Percentiles rank a stretch among this genome's conserved stretches.
These are phyloP conservation scores for Polysphondylium violaceum DNA, from an alignment of 78 protist genomes.

Conservation along the genomic window DNA sequence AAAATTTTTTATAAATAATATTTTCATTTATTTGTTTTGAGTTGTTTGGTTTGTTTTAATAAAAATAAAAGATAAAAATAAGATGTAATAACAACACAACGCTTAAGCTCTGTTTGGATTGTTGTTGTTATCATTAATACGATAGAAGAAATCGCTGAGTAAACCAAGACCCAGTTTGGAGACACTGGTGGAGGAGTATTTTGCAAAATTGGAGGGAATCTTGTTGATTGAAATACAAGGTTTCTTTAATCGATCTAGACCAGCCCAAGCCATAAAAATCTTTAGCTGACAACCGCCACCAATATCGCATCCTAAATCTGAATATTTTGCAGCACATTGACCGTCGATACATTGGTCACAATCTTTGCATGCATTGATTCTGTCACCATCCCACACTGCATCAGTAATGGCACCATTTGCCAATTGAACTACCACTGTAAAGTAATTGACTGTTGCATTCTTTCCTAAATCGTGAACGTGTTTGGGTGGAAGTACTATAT, in stretches of 20 bases:
- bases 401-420: slow-evolving; percentile 13
- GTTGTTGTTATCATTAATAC: slow-evolving; percentile 21
- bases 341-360: slow-evolving; percentile 35
- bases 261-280: slow-evolving; percentile 61
- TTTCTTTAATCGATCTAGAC: slow-evolving; percentile 8
- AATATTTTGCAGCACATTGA: slow-evolving; percentile 33
- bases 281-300: slow-evolving; percentile 57
- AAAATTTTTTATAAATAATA: no score
- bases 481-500: slow-evolving; percentile 24
- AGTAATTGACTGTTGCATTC: neutral
- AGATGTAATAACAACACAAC: no score
- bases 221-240: slow-evolving; percentile 31
- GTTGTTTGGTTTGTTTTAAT: no score
- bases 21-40: no score
- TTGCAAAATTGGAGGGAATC: slow-evolving; percentile 38
- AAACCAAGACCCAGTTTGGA: slow-evolving; percentile 53
- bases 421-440: slow-evolving; percentile 9
- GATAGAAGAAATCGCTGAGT: slow-evolving; percentile 17
- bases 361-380: slow-evolving; percentile 16
- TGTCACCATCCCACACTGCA: slow-evolving; percentile 67
- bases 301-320: slow-evolving; percentile 30
- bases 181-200: slow-evolving; percentile 31
- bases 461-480: neutral
- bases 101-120: slow-evolving; percentile 54
- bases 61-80: no score